Base-by-base conservation (phyloP, 192 early-diverging fungal species). In the Linnemannia exigua region DNA sequence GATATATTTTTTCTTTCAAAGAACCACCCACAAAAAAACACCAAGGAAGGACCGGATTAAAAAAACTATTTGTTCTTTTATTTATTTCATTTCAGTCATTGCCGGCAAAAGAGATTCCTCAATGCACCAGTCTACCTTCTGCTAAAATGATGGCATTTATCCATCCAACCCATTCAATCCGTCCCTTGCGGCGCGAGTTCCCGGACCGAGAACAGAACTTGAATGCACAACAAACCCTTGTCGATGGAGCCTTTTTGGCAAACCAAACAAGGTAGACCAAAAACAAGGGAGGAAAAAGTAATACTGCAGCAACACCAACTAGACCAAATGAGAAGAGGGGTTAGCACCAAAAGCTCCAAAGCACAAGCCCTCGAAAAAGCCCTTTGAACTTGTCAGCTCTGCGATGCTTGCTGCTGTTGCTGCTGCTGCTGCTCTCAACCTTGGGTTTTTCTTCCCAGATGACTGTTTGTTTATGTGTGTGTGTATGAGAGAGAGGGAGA, bases 321-420 rank as follows among this genome's bases (percentile, higher is more conserved):
- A n/a, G n/a, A n/a, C n/a, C n/a, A n/a, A n/a, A n/a, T n/a, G n/a
- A n/a, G n/a, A n/a, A n/a, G n/a, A n/a, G n/a, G n/a, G n/a, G n/a
- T 44, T 9, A 44, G 41, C 41, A 44, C 9, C 9, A 3, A 44
- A 44, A 9, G 41, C 41, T 6, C 3, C 41, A 9, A 44, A 63
- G 58, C 58, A 63, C 58, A 63, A 63, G 58, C 58, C 58, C 58
- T 63, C 28, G 12, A 63, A 63, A 63, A 63, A 63, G 28, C 58
- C 58, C 58, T 63, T 31, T 44, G 58, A 63, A n/a, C 58, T 31
- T 63, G 9, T 9, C 9, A 25, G 58, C 58, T 63, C 58, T 63
- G 58, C 28, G 12, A 6, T 58, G 54, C n/a, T 58, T 22, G n/a
- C 9, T 44, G 41, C n/a, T 44, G 41, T 44, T n/a, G 50, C 14